phyloP scores from a whole-genome alignment of 306 rosid species.

The Phaseolus lunatus region DNA sequence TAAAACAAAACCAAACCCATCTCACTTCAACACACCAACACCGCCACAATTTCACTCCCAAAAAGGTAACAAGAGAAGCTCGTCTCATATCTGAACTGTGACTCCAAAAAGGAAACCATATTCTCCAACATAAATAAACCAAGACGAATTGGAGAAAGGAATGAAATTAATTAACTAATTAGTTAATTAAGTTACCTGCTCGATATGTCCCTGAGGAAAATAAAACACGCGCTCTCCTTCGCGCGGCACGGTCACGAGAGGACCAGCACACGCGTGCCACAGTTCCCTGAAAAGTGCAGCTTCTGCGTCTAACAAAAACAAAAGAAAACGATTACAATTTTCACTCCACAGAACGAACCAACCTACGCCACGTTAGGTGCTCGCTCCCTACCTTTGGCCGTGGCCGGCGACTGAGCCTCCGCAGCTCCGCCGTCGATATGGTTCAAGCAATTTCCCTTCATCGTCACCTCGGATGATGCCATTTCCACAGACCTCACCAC shows the following conservation, averaged over 20 bases:
- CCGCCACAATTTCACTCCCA: background rate
- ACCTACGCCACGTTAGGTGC: conserved; percentile 9
- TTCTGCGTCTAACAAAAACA: conserved; percentile 62
- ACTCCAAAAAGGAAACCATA: background rate
- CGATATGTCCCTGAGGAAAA: conserved; percentile 93
- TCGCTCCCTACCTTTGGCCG: conserved; percentile 50
- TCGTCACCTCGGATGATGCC: conserved; percentile 71
- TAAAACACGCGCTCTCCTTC: conserved; percentile 79
- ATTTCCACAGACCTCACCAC: conserved; percentile 56
- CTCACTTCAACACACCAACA: conserved; percentile 1
- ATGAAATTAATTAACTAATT: background rate
- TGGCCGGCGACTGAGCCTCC: conserved; percentile 40
- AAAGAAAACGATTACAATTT: background rate
- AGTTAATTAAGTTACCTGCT: conserved; percentile 63
- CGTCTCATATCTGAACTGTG: conserved; percentile 29
- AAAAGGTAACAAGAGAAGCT: background rate
- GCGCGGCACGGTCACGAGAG: conserved; percentile 85
- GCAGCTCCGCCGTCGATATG: conserved; percentile 39
- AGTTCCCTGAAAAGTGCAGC: conserved; percentile 84
- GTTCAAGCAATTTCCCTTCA: conserved; percentile 60
- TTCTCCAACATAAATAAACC: background rate
- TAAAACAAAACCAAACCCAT: background rate
- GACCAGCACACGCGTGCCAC: conserved; percentile 98
- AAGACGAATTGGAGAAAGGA: background rate
- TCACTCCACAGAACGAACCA: background rate